Conservation (phyloP, 345 rosid genomes). For the Odontarrhena argentea region DNA sequence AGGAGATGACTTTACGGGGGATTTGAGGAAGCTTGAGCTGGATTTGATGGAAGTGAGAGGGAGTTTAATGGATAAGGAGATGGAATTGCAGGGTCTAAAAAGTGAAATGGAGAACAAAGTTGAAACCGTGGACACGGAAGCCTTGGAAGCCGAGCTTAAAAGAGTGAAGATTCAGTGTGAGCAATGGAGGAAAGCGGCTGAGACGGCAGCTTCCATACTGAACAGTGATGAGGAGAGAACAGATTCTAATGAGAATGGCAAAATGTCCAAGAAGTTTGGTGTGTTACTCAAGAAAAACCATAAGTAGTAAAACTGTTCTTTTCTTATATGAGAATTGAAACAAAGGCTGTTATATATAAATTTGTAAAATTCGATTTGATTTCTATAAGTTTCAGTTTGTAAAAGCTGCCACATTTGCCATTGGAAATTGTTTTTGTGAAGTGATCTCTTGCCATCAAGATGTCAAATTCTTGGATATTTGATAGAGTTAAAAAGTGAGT, state of each 20-base stretch:
- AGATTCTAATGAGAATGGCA: slow-evolving; percentile 49
- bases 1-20: slow-evolving; percentile 42
- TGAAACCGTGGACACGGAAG: slow-evolving; percentile 46
- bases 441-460: not conserved
- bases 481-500: too few species aligned
- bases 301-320: slow-evolving; percentile 38
- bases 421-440: slow-evolving; percentile 12
- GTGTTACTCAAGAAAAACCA: slow-evolving; percentile 93
- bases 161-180: slow-evolving; percentile 87
- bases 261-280: slow-evolving; percentile 86
- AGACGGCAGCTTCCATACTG: slow-evolving; percentile 89
- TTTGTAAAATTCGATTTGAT: slow-evolving; percentile 35
- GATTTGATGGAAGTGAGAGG: slow-evolving; percentile 58
- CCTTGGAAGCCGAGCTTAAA: slow-evolving; percentile 72
- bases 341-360: slow-evolving; percentile 19
- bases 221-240: slow-evolving; percentile 69
- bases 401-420: slow-evolving; percentile 24
- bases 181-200: slow-evolving; percentile 99
- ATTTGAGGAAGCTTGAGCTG: slow-evolving; percentile 54
- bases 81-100: slow-evolving; percentile 54
- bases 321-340: slow-evolving; percentile 4
- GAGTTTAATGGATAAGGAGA: slow-evolving; percentile 52
- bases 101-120: slow-evolving; percentile 57
- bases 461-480: not conserved
- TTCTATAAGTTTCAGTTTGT: slow-evolving; percentile 19